These are phyloP conservation scores for Cladobotryum protrusum DNA, from an alignment of 2,329 filamentous ascomycete genomes.

Conservation along the genomic window DNA sequence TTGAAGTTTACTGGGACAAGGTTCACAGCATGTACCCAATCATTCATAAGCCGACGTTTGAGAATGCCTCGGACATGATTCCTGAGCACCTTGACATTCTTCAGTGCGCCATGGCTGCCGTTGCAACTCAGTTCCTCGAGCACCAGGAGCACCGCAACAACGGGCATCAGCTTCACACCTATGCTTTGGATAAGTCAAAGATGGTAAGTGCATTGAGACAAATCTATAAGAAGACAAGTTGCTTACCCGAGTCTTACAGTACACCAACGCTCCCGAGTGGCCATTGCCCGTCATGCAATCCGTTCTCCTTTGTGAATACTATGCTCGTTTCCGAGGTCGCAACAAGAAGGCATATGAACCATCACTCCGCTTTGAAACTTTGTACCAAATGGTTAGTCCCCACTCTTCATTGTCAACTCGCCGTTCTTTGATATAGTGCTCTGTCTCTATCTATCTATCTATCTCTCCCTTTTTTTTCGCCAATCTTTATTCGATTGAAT, in stretches of 20 bases:
- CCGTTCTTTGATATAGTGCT: constrained; percentile 16
- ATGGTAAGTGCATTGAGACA: constrained; percentile 36
- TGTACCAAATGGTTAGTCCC: constrained; percentile 49
- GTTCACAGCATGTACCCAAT: constrained; percentile 45
- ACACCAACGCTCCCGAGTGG: constrained; percentile 31
- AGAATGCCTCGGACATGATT: constrained; percentile 24
- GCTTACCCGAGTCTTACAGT: constrained; percentile 2
- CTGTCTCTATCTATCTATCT: constrained; percentile 14
- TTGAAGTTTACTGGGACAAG: constrained; percentile 48
- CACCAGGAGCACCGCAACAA: constrained; percentile 44
- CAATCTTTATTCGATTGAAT: constrained; percentile 6
- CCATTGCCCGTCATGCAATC: constrained; percentile 46
- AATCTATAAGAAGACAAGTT: constrained; percentile 8
- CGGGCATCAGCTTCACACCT: constrained; percentile 45
- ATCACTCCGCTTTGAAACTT: constrained; percentile 43
- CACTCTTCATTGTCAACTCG: constrained; percentile 13
- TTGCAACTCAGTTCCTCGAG: constrained; percentile 46
- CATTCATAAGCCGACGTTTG: constrained; percentile 42
- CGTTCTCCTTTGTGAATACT: constrained; percentile 49
- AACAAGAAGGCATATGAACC: constrained; percentile 39
- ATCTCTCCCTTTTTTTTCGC: constrained; percentile 21
- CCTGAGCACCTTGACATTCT: constrained; percentile 38
- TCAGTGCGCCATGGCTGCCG: constrained; percentile 50
- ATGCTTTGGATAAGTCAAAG: constrained; percentile 44
- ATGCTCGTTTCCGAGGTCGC: constrained; percentile 48